phyloP scores from a whole-genome alignment of 768 basidiomycete species.

The Sistotremastrum niveocremeum region DNA sequence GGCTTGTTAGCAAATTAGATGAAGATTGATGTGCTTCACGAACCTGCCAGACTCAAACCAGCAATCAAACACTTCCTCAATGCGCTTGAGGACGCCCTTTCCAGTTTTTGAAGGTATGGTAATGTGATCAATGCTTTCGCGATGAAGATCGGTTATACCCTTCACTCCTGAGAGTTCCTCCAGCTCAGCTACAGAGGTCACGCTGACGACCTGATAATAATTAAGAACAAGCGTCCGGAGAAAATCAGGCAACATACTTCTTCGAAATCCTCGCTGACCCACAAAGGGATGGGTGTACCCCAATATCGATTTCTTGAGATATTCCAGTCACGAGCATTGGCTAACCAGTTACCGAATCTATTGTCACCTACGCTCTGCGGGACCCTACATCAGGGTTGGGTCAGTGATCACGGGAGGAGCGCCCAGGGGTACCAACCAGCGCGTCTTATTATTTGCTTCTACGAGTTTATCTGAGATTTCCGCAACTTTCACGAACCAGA shows the following conservation, averaged over 20 bases:
- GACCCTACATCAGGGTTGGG: conserved; percentile 43
- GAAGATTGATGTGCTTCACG: conserved; percentile 10
- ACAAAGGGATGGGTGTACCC: conserved; percentile 95
- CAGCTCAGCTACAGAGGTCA: conserved; percentile 81
- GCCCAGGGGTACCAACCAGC: conserved; percentile 44
- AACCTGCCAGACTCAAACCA: conserved; percentile 99
- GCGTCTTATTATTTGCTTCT: conserved; percentile 75
- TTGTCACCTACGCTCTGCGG: conserved; percentile 83
- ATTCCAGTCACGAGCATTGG: conserved; percentile 99
- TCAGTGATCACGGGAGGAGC: neutral
- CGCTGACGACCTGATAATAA: conserved; percentile 50
- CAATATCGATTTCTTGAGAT: conserved; percentile 98
- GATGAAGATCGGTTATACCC: conserved; percentile 81
- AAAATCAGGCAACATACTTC: conserved; percentile 39
- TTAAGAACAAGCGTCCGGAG: neutral
- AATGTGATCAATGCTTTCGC: conserved; percentile 91
- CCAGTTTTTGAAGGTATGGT: conserved; percentile 88
- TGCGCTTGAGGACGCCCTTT: conserved; percentile 71
- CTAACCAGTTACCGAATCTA: conserved; percentile 94
- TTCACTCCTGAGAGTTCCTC: conserved; percentile 73
- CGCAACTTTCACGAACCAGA: conserved; percentile 89
- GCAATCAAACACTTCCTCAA: conserved; percentile 99
- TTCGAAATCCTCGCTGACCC: conserved; percentile 85
- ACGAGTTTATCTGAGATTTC: conserved; percentile 79
- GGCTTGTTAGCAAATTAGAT: neutral